Evolutionary conservation across 441 rosid genomes (phyloP).

Genomic region (Gossypium trilobum): DNA sequence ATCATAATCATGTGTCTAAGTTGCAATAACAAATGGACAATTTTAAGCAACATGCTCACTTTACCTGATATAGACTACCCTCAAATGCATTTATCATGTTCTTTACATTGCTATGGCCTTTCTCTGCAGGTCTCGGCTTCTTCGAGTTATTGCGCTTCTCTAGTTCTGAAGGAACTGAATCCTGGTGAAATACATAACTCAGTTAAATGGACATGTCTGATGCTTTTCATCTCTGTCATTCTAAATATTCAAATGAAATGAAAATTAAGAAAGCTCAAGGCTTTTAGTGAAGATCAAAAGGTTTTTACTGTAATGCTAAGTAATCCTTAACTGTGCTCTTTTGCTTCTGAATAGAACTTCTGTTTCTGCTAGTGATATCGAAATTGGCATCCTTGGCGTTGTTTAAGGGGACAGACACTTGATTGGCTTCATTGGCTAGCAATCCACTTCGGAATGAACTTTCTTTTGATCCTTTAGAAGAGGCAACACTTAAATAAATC

Average conservation of each 20-base stretch:
- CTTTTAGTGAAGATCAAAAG: constrained; percentile 10
- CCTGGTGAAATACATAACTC: constrained; percentile 7
- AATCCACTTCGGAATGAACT: constrained; percentile 20
- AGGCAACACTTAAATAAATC: constrained; percentile 21
- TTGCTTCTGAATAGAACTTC: constrained; percentile 18
- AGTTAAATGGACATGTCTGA: constrained; percentile 11
- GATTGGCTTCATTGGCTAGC: constrained; percentile 15
- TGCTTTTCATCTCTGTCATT: constrained; percentile 33
- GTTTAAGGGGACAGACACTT: constrained; percentile 5
- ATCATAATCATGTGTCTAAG: constrained; percentile 6
- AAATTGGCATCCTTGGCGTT: constrained; percentile 11
- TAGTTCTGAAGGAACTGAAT: constrained; percentile 13
- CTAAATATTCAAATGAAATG: constrained; percentile 22
- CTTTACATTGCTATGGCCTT: constrained; percentile 50
- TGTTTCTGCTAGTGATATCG: constrained; percentile 16
- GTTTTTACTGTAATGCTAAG: constrained; percentile 8
- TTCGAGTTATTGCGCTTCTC: constrained; percentile 18
- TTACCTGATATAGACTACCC: constrained; percentile 57
- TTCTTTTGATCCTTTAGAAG: constrained; percentile 35
- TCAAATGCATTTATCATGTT: constrained; percentile 73
- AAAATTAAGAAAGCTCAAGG: constrained; percentile 10
- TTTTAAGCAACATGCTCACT: constrained; percentile 2
- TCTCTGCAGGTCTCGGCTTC: constrained; percentile 28
- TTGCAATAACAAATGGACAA: background rate
- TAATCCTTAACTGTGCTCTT: constrained; percentile 45